These are phyloP conservation scores for Cercophora newfieldiana DNA, from an alignment of 495 filamentous ascomycete species.

Conservation along the genomic window DNA sequence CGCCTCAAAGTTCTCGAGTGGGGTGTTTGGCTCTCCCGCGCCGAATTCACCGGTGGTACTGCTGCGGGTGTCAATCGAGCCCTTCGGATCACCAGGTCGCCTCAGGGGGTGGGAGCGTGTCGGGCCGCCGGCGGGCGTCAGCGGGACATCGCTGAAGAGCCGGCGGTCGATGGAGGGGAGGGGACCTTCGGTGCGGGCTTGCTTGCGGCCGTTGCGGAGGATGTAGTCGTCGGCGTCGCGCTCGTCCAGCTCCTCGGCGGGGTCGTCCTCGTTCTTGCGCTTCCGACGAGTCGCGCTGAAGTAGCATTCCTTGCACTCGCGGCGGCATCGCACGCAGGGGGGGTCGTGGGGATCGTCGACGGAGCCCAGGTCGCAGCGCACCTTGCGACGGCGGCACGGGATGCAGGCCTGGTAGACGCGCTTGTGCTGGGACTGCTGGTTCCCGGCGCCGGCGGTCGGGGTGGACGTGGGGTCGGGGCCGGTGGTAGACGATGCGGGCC, in stretches of 20 bases:
- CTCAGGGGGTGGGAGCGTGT: slow-evolving; percentile 58
- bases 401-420: slow-evolving; percentile 86
- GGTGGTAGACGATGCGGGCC: slow-evolving; percentile 20
- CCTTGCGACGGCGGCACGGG: slow-evolving; percentile 86
- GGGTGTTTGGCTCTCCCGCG: slow-evolving; percentile 43
- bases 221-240: slow-evolving; percentile 56
- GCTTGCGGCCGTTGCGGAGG: slow-evolving; percentile 56
- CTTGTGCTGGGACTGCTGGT: slow-evolving; percentile 54
- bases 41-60: slow-evolving; percentile 46
- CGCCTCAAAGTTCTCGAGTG: slow-evolving; percentile 60
- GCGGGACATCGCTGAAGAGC: slow-evolving; percentile 50
- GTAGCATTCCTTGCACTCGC: slow-evolving; percentile 92
- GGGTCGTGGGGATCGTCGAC: slow-evolving; percentile 94
- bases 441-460: not conserved
- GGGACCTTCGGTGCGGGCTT: slow-evolving; percentile 42
- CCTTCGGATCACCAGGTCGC: slow-evolving; percentile 42
- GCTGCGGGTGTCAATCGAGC: slow-evolving; percentile 29
- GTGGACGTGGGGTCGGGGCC: slow-evolving; percentile 13
- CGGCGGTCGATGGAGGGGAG: slow-evolving; percentile 43
- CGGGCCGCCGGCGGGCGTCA: slow-evolving; percentile 64
- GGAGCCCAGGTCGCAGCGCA: slow-evolving; percentile 89
- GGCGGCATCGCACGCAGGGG: slow-evolving; percentile 88
- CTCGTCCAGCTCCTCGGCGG: slow-evolving; percentile 49
- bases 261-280: slow-evolving; percentile 71
- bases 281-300: slow-evolving; percentile 96